Evolutionary conservation across 2,329 filamentous ascomycete species (phyloP).

Genomic region (Colletotrichum endophyticum): DNA sequence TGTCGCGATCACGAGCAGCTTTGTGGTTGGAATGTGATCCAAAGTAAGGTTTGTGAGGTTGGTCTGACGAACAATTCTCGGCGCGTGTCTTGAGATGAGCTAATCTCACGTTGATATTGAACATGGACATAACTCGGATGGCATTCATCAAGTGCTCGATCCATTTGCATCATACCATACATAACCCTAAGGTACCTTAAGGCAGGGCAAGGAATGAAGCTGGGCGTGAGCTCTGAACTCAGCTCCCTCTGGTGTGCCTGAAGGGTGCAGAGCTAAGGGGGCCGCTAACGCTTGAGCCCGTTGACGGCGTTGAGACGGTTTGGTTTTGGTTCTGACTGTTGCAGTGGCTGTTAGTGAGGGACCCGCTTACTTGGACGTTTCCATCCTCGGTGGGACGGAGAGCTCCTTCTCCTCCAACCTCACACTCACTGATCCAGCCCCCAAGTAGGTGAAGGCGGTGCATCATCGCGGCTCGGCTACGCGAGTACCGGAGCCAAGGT

Average conservation of each 20-base stretch:
- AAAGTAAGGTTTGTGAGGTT: neutral
- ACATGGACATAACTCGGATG: neutral
- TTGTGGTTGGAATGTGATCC: neutral
- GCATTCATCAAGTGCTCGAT: neutral
- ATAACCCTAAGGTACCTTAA: neutral
- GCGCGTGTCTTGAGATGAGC: neutral
- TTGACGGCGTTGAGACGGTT: slow-evolving; percentile 1
- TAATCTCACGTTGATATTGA: neutral
- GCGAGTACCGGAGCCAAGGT: neutral
- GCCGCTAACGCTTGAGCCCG: slow-evolving; percentile 13
- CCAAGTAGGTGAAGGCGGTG: neutral
- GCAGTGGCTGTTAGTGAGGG: neutral
- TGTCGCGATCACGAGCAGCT: neutral
- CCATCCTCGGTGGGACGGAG: neutral
- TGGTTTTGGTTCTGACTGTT: neutral
- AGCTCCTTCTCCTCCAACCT: neutral
- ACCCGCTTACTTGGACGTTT: neutral
- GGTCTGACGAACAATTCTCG: neutral
- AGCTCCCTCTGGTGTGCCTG: neutral
- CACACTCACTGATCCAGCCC: neutral
- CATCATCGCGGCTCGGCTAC: neutral
- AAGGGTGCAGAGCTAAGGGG: neutral
- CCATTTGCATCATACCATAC: neutral
- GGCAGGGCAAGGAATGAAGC: neutral
- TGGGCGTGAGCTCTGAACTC: neutral